These are phyloP conservation scores for Citrus glauca DNA, from an alignment of 345 rosid species.

Conservation along the genomic window DNA sequence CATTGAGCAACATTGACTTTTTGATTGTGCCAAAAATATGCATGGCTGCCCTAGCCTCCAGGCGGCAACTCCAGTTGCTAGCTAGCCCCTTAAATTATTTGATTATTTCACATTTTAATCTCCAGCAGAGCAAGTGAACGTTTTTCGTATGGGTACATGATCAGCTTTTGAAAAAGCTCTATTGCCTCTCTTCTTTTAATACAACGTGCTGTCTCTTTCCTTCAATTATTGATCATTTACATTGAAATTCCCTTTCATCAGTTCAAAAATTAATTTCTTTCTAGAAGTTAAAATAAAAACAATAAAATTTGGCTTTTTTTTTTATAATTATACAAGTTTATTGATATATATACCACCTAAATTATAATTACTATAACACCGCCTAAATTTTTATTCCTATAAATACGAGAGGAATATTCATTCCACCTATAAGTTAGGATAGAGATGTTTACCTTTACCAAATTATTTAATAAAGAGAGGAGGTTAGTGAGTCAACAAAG, in stretches of 20 bases:
- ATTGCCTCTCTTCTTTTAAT: background rate
- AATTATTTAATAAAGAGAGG: too few species aligned
- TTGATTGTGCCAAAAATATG: background rate
- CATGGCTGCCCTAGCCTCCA: background rate
- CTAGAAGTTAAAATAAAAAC: too few species aligned
- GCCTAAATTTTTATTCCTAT: too few species aligned
- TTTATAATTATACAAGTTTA: too few species aligned
- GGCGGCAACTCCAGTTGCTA: too few species aligned
- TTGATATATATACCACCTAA: too few species aligned
- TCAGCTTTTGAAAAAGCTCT: background rate
- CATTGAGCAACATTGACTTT: background rate
- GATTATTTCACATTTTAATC: slow-evolving; percentile 1
- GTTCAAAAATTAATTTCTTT: background rate
- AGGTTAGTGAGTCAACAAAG: too few species aligned
- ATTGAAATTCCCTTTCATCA: background rate
- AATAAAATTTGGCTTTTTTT: too few species aligned
- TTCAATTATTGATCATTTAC: background rate
- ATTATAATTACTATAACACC: too few species aligned
- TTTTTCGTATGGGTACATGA: background rate
- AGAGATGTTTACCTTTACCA: too few species aligned
- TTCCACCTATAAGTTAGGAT: too few species aligned
- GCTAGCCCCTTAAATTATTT: slow-evolving; percentile 15
- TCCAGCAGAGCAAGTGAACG: background rate
- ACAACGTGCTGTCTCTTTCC: background rate
- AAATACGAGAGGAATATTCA: too few species aligned